These are phyloP conservation scores for Leptographium flavum DNA, from an alignment of 2,329 filamentous ascomycete genomes.

Conservation along the genomic window DNA sequence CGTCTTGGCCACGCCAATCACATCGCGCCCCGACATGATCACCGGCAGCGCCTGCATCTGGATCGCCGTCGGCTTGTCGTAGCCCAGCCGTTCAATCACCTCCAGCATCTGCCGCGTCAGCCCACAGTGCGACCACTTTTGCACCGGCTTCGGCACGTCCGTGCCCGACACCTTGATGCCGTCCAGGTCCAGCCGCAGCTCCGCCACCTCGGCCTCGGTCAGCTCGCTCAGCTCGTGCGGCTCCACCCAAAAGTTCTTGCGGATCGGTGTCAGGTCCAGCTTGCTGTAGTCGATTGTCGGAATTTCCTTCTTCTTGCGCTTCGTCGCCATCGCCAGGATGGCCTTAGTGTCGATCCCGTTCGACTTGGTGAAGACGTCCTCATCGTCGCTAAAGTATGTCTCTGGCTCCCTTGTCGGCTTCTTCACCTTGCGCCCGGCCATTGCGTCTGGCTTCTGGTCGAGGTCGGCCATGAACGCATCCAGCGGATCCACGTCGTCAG, in stretches of 20 bases:
- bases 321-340: constrained; percentile 40
- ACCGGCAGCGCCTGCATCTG: constrained; percentile 90
- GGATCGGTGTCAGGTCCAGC: constrained; percentile 68
- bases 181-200: constrained; percentile 75
- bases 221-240: constrained; percentile 71
- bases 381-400: constrained; percentile 78
- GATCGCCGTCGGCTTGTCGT: constrained; percentile 81
- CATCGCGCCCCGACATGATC: constrained; percentile 90
- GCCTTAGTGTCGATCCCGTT: constrained; percentile 31
- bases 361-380: constrained; percentile 48
- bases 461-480: constrained; percentile 91
- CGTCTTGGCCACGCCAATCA: constrained; percentile 93
- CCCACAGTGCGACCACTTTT: constrained; percentile 94
- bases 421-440: constrained; percentile 25
- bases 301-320: constrained; percentile 91
- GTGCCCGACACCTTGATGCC: constrained; percentile 88
- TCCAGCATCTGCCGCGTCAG: constrained; percentile 77
- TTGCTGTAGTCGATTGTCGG: constrained; percentile 77
- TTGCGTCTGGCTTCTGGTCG: constrained; percentile 31
- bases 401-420: constrained; percentile 53
- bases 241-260: constrained; percentile 92
- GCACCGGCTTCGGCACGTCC: constrained; percentile 81
- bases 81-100: constrained; percentile 67
- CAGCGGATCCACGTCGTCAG: constrained; percentile 72
- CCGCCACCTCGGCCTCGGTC: constrained; percentile 70